phyloP scores from a whole-genome alignment of 306 rosid species.

The Vigna reflexopilosa region DNA sequence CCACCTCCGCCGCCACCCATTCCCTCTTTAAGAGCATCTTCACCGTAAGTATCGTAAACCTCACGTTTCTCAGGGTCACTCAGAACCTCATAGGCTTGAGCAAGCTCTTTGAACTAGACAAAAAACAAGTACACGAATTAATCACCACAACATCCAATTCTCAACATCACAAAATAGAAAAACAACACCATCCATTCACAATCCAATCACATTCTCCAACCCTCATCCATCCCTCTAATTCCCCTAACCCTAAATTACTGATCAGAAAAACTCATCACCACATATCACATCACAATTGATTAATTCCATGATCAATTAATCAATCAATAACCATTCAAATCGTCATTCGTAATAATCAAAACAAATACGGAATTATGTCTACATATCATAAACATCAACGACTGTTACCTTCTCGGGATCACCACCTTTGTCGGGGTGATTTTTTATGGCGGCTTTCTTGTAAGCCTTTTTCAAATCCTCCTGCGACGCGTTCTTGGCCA shows the following conservation, averaged over 20 bases:
- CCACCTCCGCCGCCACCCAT: constrained; percentile 72
- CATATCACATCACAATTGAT: neutral
- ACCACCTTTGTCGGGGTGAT: constrained; percentile 94
- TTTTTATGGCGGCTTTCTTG: constrained; percentile 86
- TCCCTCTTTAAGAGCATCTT: constrained; percentile 93
- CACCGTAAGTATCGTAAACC: constrained; percentile 87
- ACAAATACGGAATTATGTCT: neutral
- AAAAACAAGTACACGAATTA: neutral
- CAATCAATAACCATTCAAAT: neutral
- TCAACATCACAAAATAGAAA: neutral
- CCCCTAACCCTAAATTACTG: neutral
- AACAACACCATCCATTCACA: neutral
- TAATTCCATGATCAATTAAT: neutral
- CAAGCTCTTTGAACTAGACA: constrained; percentile 82
- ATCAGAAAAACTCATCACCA: neutral
- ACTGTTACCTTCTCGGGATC: constrained; percentile 81
- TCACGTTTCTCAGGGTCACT: constrained; percentile 93
- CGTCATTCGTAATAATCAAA: neutral
- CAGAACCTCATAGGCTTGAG: constrained; percentile 86
- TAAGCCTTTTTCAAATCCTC: constrained; percentile 94
- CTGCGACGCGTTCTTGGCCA: constrained; percentile 72
- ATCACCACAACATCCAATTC: neutral
- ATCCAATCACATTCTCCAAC: neutral
- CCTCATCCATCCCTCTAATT: neutral
- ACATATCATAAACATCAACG: neutral